phyloP scores from a whole-genome alignment of 2,329 filamentous ascomycete genomes.

The Chaetothyriales sp. region DNA sequence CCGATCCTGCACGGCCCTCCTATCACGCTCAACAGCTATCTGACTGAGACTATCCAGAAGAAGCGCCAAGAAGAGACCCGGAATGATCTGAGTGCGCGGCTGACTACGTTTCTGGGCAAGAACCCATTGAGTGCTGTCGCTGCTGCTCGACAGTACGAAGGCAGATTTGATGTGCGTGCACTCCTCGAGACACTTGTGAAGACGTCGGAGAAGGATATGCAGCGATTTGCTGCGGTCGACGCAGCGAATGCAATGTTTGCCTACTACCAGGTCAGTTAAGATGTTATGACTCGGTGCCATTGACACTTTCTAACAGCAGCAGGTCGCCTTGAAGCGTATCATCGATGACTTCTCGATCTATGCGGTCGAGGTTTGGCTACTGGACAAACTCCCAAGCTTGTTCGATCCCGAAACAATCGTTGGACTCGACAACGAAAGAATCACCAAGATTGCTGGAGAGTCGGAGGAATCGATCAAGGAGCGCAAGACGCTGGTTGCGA shows the following conservation, averaged over 20 bases:
- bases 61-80: slow-evolving; percentile 3
- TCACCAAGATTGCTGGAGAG: slow-evolving; percentile 27
- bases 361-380: slow-evolving; percentile 35
- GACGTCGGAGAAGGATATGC: slow-evolving; percentile 10
- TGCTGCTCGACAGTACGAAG: background rate
- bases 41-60: slow-evolving; percentile 22
- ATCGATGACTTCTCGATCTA: slow-evolving; percentile 36
- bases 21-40: slow-evolving; percentile 26
- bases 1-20: slow-evolving; percentile 28
- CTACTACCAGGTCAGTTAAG: slow-evolving; percentile 28
- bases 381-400: slow-evolving; percentile 28
- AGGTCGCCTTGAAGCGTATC: slow-evolving; percentile 33
- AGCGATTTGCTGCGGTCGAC: slow-evolving; percentile 25
- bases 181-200: slow-evolving; percentile 18
- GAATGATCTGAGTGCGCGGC: slow-evolving; percentile 1
- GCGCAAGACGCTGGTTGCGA: slow-evolving; percentile 15
- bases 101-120: slow-evolving; percentile 1
- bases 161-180: slow-evolving; percentile 4
- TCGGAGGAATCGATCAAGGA: slow-evolving; percentile 8
- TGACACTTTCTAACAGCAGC: slow-evolving; percentile 3
- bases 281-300: background rate
- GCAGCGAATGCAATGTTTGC: slow-evolving; percentile 32
- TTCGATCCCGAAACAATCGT: slow-evolving; percentile 27
- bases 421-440: slow-evolving; percentile 21
- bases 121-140: background rate